phyloP scores from a whole-genome alignment of 495 filamentous ascomycete species.

The Emericellopsis terricola region DNA sequence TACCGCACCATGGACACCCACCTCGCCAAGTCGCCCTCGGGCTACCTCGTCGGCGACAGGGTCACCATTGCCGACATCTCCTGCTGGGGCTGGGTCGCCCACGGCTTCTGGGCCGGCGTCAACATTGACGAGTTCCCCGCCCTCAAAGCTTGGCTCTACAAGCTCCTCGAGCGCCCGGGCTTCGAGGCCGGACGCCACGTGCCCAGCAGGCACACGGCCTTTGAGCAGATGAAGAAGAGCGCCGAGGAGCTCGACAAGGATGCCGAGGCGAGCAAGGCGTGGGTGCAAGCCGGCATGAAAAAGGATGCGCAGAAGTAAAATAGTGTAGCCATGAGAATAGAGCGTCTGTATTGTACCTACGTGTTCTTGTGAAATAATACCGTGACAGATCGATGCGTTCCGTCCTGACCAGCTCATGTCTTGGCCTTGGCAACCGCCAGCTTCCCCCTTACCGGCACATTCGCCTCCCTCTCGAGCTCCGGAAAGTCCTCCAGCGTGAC shows the following conservation, averaged over 20 bases:
- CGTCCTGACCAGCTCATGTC: too few relatives aligned
- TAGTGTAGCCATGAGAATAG: too few relatives aligned
- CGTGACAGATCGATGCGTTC: too few relatives aligned
- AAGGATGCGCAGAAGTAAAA: slow-evolving; percentile 43
- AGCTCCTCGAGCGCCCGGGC: slow-evolving; percentile 44
- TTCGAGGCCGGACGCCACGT: slow-evolving; percentile 68
- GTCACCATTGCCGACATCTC: slow-evolving; percentile 75
- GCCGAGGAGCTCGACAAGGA: slow-evolving; percentile 31
- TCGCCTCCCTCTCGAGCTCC: slow-evolving; percentile 23
- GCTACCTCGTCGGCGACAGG: slow-evolving; percentile 62
- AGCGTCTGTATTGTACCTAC: too few relatives aligned
- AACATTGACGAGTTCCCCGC: slow-evolving; percentile 61
- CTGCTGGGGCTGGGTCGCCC: slow-evolving; percentile 56
- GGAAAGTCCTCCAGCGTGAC: slow-evolving; percentile 29
- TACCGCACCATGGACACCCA: slow-evolving; percentile 66
- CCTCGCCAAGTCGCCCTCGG: slow-evolving; percentile 40
- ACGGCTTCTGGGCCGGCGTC: slow-evolving; percentile 44
- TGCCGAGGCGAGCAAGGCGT: slow-evolving; percentile 27
- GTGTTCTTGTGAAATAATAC: too few relatives aligned
- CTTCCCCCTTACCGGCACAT: slow-evolving; percentile 37
- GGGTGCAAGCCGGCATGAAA: slow-evolving; percentile 49
- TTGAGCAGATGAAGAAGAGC: slow-evolving; percentile 22
- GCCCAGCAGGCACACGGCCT: slow-evolving; percentile 46
- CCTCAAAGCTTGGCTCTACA: slow-evolving; percentile 46
- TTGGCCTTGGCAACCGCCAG: slow-evolving; percentile 26